Evolutionary conservation across 2,329 filamentous ascomycete genomes (phyloP), one percentile per base, ranked within the genome.

Genomic region (Paecilomyces formosus): DNA sequence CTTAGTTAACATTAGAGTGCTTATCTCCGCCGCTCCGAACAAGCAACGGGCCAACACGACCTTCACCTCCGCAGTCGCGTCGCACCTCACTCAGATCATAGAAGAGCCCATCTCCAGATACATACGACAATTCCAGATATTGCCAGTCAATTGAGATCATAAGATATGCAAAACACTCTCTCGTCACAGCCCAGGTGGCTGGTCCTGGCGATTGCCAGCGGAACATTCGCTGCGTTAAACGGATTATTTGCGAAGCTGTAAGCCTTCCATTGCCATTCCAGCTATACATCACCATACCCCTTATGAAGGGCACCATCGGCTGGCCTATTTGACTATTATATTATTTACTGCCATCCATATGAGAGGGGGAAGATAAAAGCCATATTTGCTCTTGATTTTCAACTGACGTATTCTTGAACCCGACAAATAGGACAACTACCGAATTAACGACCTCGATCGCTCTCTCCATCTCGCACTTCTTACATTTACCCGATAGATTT

Each of bases 241-340:
- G 85, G 85, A 55, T 80, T 86, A n/a, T 87, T 87, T 69, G 85
- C 85, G 11, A 87, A 87, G 72, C 76, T 87, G 82, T 85, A 75
- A 49, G 72, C 67, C 7, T 11, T 51, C 28, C 50, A 55, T 18
- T 18, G n/a, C 1, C 15, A 7, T 26, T 6, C n/a, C 24, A 21
- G 9, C 18, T 45, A 45, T 26, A 22, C 15, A 9, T 52, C 35
- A 3, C 52, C 31, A 21, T 30, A 21, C 9, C 13, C 7, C 45
- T 26, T n/a, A 26, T 13, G n/a, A 33, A 28, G 1, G 15, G 7
- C 18, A 8, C 39, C n/a, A 18, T 9, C n/a, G 18, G 15, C 18
- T n/a, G 5, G n/a, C 18, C 18, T 8, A 18, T 45, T 9, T 8
- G 15, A 45, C 15, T 45, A 18, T 18, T 3, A 45, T 45, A 3